These are phyloP conservation scores for Boletus nobilissimus DNA, from an alignment of 1,284 basidiomycete genomes.

Conservation along the genomic window DNA sequence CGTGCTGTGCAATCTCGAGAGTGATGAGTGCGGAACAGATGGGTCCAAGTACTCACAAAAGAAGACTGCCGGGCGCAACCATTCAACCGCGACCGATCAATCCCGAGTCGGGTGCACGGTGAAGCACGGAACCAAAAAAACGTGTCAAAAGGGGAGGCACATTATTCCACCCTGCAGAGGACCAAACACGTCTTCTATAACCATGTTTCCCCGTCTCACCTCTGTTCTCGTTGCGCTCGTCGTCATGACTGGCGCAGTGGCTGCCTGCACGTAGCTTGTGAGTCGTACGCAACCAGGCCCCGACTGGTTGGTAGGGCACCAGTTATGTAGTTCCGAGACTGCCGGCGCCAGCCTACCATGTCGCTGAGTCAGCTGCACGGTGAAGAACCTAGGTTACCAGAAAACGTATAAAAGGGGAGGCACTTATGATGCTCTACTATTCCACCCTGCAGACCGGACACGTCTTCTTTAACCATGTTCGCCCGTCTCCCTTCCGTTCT, in stretches of 20 bases:
- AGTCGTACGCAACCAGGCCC: no score
- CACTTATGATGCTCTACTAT: no score
- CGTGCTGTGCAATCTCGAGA: background rate
- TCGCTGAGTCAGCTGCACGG: background rate
- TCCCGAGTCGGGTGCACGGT: background rate
- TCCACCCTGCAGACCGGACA: background rate
- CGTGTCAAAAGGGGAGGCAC: background rate
- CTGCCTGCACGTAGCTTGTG: no score
- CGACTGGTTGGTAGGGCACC: no score
- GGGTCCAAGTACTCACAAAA: background rate
- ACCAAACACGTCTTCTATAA: background rate
- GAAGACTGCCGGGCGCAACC: background rate
- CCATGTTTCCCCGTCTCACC: background rate
- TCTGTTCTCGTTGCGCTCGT: background rate
- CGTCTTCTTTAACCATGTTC: background rate
- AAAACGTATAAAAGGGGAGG: background rate
- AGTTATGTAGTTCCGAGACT: no score
- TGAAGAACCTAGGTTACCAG: background rate
- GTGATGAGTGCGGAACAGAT: background rate
- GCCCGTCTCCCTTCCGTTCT: background rate
- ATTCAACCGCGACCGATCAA: background rate
- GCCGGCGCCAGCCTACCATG: no score
- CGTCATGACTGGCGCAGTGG: background rate
- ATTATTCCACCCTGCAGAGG: background rate
- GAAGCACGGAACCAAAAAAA: background rate